phyloP scores from a whole-genome alignment of 225 moss, liverwort and hornwort genomes.

The Takakia lepidozioides region DNA sequence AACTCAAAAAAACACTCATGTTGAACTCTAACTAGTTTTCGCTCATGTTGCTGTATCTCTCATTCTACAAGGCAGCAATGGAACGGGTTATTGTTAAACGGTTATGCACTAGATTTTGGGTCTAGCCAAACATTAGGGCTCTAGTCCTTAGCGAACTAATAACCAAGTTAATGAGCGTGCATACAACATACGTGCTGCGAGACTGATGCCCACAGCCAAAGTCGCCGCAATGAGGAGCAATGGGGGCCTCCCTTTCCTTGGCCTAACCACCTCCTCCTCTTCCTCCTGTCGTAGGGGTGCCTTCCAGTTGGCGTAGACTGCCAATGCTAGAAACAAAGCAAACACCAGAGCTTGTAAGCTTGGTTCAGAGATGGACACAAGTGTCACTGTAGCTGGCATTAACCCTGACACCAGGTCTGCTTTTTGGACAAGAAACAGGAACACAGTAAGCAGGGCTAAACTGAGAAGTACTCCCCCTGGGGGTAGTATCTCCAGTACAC shows the following conservation, averaged over 20 bases:
- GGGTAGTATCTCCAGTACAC: conserved; percentile 23
- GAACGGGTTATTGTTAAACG: too few relatives aligned
- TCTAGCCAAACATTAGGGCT: too few relatives aligned
- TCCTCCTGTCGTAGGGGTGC: conserved; percentile 3
- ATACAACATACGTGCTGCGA: conserved; percentile 24
- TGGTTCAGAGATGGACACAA: conserved; percentile 33
- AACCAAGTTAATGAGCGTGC: conserved; percentile 35
- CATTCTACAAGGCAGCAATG: too few relatives aligned
- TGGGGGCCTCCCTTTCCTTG: conserved; percentile 9
- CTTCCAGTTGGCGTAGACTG: conserved; percentile 31
- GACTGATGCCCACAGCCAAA: conserved; percentile 19
- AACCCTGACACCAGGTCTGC: conserved; percentile 26
- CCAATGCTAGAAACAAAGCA: conserved; percentile 20
- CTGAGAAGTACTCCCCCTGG: conserved; percentile 14
- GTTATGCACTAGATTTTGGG: too few relatives aligned
- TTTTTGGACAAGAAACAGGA: conserved; percentile 29
- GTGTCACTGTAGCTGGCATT: conserved; percentile 34
- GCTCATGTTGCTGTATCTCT: too few relatives aligned
- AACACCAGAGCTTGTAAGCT: conserved; percentile 18
- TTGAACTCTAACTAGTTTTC: too few relatives aligned
- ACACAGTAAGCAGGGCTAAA: conserved; percentile 24
- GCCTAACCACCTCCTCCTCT: conserved; percentile 7
- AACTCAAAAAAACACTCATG: too few relatives aligned
- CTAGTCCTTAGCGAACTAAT: conserved; percentile 23
- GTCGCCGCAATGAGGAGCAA: conserved; percentile 20